Evolutionary conservation across 139 green algal genomes (phyloP).

Genomic region (Limnomonas spitsbergensis): DNA sequence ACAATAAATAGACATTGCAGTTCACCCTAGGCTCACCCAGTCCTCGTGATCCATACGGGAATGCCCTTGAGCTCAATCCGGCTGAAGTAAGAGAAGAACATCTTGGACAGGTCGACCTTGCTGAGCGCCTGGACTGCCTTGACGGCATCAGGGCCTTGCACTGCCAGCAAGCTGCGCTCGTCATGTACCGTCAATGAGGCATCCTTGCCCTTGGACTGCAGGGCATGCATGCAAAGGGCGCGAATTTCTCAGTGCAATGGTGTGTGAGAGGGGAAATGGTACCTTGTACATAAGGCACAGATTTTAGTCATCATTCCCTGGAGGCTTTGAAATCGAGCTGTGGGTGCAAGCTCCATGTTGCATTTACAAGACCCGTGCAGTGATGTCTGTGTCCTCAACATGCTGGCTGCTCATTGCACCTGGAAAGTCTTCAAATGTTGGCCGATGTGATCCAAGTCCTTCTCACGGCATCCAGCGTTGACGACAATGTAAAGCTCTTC

Average conservation of each 20-base stretch:
- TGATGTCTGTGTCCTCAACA: not conserved
- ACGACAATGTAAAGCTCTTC: constrained; percentile 94
- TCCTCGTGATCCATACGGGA: constrained; percentile 87
- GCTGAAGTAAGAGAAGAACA: constrained; percentile 91
- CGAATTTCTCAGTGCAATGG: not conserved
- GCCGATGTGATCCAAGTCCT: constrained; percentile 91
- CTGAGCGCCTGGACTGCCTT: constrained; percentile 45
- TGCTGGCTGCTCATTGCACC: constrained; percentile 21
- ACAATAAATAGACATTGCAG: no score
- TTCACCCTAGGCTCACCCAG: constrained; percentile 72
- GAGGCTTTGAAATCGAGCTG: no score
- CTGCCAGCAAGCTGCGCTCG: constrained; percentile 86
- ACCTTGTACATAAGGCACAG: no score
- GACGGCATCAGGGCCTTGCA: constrained; percentile 80
- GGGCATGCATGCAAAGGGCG: not conserved
- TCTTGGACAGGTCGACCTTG: constrained; percentile 69
- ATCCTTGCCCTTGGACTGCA: constrained; percentile 61
- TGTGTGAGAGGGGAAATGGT: no score
- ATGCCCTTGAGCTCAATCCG: constrained; percentile 69
- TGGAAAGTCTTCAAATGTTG: constrained; percentile 73
- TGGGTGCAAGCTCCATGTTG: no score
- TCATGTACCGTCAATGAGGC: constrained; percentile 74
- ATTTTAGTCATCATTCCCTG: no score
- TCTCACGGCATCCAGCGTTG: constrained; percentile 95
- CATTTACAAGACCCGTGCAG: not conserved